Conservation (phyloP, 345 rosid genomes). For the Pistacia vera region DNA sequence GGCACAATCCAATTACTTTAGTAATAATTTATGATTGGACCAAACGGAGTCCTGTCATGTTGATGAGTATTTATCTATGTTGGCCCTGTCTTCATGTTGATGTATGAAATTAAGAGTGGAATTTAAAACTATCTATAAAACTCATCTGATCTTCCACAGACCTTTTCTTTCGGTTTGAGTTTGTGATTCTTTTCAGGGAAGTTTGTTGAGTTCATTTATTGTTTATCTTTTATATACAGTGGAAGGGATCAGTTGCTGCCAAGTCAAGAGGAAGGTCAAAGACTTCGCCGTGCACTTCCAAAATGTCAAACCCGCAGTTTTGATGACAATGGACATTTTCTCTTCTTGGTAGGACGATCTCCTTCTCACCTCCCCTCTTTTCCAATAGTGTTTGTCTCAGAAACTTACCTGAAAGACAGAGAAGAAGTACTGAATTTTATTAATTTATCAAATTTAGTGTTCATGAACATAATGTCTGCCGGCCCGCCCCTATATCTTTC, state of each 20-base stretch:
- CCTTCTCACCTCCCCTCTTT: too few relatives aligned
- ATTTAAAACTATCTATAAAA: too few relatives aligned
- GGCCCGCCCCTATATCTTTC: not conserved
- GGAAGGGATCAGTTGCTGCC: slow-evolving; percentile 81
- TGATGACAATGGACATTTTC: slow-evolving; percentile 64
- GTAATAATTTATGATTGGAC: not conserved
- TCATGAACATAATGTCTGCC: too few relatives aligned
- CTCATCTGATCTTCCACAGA: not conserved
- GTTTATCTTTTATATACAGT: slow-evolving; percentile 32
- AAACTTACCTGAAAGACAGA: too few relatives aligned
- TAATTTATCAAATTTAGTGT: too few relatives aligned
- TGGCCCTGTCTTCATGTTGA: too few relatives aligned
- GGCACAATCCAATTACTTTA: slow-evolving; percentile 1
- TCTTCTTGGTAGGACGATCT: slow-evolving; percentile 62
- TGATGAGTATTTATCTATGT: too few relatives aligned
- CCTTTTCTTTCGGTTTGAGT: not conserved
- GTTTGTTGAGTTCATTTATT: not conserved
- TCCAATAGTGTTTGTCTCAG: too few relatives aligned
- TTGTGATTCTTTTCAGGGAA: slow-evolving; percentile 5
- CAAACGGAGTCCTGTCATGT: not conserved
- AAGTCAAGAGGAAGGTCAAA: slow-evolving; percentile 65
- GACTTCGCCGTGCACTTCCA: slow-evolving; percentile 44
- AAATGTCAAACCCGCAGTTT: slow-evolving; percentile 58
- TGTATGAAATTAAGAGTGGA: too few relatives aligned
- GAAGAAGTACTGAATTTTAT: too few relatives aligned